Evolutionary conservation across 805 yeast species (phyloP).

Genomic region (Saccharomycopsis amapae): DNA sequence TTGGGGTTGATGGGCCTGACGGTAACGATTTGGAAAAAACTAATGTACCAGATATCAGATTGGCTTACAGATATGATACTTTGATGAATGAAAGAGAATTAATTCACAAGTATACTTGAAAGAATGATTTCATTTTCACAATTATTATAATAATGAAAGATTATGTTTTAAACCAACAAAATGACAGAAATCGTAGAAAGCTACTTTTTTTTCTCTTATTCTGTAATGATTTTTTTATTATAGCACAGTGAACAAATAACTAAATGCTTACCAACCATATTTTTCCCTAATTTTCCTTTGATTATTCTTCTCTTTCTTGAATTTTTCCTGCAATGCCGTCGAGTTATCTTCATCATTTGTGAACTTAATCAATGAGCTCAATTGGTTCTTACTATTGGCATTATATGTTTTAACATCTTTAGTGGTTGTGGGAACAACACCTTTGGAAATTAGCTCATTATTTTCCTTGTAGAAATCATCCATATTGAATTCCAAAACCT

Average conservation of each 20-base stretch:
- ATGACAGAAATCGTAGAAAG: too few species aligned
- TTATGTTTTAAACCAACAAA: too few species aligned
- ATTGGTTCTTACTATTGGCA: slow-evolving; percentile 29
- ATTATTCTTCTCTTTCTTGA: slow-evolving; percentile 21
- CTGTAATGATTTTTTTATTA: too few species aligned
- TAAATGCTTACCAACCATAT: slow-evolving; percentile 22
- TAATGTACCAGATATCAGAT: slow-evolving; percentile 87
- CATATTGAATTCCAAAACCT: slow-evolving; percentile 28
- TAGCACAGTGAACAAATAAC: neutral
- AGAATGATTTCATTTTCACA: too few species aligned
- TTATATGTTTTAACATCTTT: slow-evolving; percentile 26
- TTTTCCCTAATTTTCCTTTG: slow-evolving; percentile 20
- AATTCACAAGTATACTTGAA: slow-evolving; percentile 43
- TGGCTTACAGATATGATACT: slow-evolving; percentile 79
- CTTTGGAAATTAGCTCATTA: slow-evolving; percentile 11
- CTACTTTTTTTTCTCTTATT: neutral
- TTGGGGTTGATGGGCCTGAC: slow-evolving; percentile 38
- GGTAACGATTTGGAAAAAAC: slow-evolving; percentile 92
- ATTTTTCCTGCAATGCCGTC: slow-evolving; percentile 24
- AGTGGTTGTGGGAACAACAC: slow-evolving; percentile 27
- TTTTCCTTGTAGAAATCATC: slow-evolving; percentile 28
- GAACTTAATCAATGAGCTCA: slow-evolving; percentile 28
- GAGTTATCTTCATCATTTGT: slow-evolving; percentile 26
- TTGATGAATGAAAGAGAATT: slow-evolving; percentile 62
- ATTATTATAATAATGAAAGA: too few species aligned